Conservation (phyloP, 2,329 filamentous ascomycete genomes). For the Hypoxylon sp. region DNA sequence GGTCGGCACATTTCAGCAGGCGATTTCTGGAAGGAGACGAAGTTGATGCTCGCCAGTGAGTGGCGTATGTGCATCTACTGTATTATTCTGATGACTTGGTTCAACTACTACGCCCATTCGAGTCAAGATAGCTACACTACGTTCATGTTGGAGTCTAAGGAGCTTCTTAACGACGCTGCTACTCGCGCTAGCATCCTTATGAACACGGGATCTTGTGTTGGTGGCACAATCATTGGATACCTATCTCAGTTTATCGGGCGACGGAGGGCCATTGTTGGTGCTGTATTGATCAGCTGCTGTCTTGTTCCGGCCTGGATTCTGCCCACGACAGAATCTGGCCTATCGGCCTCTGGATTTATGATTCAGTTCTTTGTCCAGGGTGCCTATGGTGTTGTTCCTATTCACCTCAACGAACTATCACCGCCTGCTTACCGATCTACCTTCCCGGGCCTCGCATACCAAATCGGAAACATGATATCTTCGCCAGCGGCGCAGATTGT, state of each 20-base stretch:
- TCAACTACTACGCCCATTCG: slow-evolving; percentile 83
- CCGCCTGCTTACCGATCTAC: slow-evolving; percentile 78
- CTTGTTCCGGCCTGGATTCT: slow-evolving; percentile 81
- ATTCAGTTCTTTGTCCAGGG: slow-evolving; percentile 79
- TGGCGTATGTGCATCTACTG: slow-evolving; percentile 86
- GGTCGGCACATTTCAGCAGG: slow-evolving; percentile 66
- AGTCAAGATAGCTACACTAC: slow-evolving; percentile 87
- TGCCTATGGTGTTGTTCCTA: slow-evolving; percentile 78
- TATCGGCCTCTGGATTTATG: slow-evolving; percentile 77
- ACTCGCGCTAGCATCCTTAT: slow-evolving; percentile 85
- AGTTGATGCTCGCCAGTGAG: slow-evolving; percentile 76
- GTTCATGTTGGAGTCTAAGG: slow-evolving; percentile 82
- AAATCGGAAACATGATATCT: slow-evolving; percentile 82
- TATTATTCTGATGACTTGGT: slow-evolving; percentile 83
- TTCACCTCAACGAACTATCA: slow-evolving; percentile 81
- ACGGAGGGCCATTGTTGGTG: slow-evolving; percentile 75
- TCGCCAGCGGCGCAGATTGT: slow-evolving; percentile 83
- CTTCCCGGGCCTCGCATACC: slow-evolving; percentile 80
- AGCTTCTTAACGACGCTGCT: slow-evolving; percentile 73
- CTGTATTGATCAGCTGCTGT: slow-evolving; percentile 71
- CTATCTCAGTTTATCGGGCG: slow-evolving; percentile 82
- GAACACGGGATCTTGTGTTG: slow-evolving; percentile 83
- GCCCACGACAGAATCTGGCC: slow-evolving; percentile 69
- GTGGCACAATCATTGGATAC: slow-evolving; percentile 81
- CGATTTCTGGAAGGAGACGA: slow-evolving; percentile 79